Conservation (phyloP, 2,329 filamentous ascomycete genomes). For the Aspergillus sp. region DNA sequence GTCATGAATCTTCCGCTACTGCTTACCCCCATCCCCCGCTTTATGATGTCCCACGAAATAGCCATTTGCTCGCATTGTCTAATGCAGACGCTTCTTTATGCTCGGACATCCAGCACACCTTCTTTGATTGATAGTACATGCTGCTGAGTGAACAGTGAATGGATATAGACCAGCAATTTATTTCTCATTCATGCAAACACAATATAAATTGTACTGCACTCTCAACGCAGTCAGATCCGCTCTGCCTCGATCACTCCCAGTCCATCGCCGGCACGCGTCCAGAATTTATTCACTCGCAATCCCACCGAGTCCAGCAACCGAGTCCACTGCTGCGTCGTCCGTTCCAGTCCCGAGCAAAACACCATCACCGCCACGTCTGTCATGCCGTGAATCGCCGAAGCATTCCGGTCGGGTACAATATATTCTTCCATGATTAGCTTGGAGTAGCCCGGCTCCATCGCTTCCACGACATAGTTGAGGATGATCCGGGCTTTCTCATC, state of each 20-base stretch:
- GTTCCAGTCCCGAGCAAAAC: slow-evolving; percentile 27
- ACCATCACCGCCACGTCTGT: slow-evolving; percentile 31
- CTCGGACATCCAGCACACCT: no score
- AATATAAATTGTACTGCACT: no score
- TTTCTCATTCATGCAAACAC: no score
- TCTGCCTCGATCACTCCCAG: slow-evolving; percentile 24
- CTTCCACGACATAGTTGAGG: slow-evolving; percentile 22
- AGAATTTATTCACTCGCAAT: slow-evolving; percentile 20
- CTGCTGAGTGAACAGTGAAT: no score
- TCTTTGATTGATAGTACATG: no score
- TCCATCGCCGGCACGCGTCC: slow-evolving; percentile 20
- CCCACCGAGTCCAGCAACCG: slow-evolving; percentile 22
- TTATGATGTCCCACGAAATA: no score
- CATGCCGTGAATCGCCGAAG: slow-evolving; percentile 18
- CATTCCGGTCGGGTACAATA: slow-evolving; percentile 28
- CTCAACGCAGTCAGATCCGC: no score
- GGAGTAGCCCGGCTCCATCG: slow-evolving; percentile 27
- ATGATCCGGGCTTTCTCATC: slow-evolving; percentile 28
- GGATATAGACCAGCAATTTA: no score
- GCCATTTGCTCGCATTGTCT: no score
- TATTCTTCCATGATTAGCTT: slow-evolving; percentile 30
- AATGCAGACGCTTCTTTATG: no score
- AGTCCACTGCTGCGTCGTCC: slow-evolving; percentile 23
- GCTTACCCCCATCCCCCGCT: no score
- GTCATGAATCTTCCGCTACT: no score